Base-by-base conservation (phyloP, 2,329 filamentous ascomycete genomes). In the Stromatinia cepivora region DNA sequence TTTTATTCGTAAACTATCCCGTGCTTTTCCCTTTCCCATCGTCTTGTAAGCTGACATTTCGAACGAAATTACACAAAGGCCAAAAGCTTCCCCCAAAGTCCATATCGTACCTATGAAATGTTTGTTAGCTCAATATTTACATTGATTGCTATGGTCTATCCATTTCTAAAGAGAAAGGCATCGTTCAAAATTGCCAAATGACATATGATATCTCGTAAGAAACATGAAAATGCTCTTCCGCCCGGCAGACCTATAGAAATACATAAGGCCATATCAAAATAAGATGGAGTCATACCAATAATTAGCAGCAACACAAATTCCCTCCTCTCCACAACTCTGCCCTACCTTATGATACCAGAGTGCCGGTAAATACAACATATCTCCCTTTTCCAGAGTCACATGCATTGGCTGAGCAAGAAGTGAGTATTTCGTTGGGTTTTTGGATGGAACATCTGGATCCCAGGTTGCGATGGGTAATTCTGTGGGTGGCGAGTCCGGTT, bases 291-390 rank as follows among this genome's bases (percentile, higher is more conserved):
- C 59, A 39, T 79, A 90, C 90, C 92, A 95, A 78, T 94, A 94
- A 76, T 95, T 95, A 50, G 93, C 88, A 1, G 92, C 91, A 68
- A 91, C 87, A 54, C 91, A 92, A 45, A 94, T 87, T 0, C 89
- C 90, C 72, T 93, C 90, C 0, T 86, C 81, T 0, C 84, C 84
- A 72, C 87, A 88, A 2, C 85, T 88, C 77, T 95, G 92, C 9
- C 86, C 88, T 6, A 95, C 92, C 77, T 94, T 93, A 77, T 95
- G 92, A 77, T 92, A 91, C 92, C 92, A 95, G 83, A 94, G 86
- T 8, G 90, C 88, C 9, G 92, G 92, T 42, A 95, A 81, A 79
- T 95, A 95, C 22, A 95, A 79, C 88, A 95, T 92, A 77, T 95
- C 92, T 0, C 92, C 92, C 13, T 88, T 85, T 0, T 89, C 79